phyloP scores from a whole-genome alignment of 2,329 filamentous ascomycete species.

The Sclerotiophoma versabilis region DNA sequence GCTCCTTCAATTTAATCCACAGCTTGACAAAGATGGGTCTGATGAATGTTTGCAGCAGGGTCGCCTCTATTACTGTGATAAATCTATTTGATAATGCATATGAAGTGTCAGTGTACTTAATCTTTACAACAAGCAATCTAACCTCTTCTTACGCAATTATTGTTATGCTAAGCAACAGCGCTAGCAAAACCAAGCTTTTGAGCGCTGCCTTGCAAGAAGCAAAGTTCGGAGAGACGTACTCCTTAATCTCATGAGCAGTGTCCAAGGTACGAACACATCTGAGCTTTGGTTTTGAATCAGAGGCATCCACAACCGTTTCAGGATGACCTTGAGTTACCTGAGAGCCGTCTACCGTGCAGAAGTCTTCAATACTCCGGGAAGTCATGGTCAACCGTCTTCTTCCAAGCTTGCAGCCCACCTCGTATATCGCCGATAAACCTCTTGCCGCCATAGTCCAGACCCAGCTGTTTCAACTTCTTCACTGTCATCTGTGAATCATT shows the following conservation, averaged over 20 bases:
- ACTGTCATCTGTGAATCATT: slow-evolving; percentile 80
- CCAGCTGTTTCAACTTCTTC: slow-evolving; percentile 68
- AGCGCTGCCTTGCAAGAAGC: slow-evolving; percentile 11
- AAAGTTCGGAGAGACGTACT: slow-evolving; percentile 11
- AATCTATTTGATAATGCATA: slow-evolving; percentile 34
- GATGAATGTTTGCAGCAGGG: slow-evolving; percentile 33
- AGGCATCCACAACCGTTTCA: background rate
- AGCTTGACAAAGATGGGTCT: slow-evolving; percentile 33
- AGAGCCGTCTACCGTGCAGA: background rate
- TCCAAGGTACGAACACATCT: background rate
- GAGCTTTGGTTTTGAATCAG: background rate
- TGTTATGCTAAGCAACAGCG: slow-evolving; percentile 31
- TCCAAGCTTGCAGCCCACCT: slow-evolving; percentile 78
- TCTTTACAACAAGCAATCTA: slow-evolving; percentile 37
- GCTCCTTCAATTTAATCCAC: slow-evolving; percentile 30
- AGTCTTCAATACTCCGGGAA: slow-evolving; percentile 64
- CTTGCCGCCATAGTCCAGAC: slow-evolving; percentile 59
- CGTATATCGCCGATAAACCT: slow-evolving; percentile 73
- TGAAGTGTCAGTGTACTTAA: slow-evolving; percentile 37
- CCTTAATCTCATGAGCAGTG: background rate
- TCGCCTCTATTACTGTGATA: slow-evolving; percentile 36
- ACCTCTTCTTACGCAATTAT: slow-evolving; percentile 41
- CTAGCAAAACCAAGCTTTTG: slow-evolving; percentile 12
- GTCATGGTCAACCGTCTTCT: slow-evolving; percentile 66
- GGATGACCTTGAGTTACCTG: background rate